Evolutionary conservation across 176 grass and related monocot species (phyloP), one percentile per base, ranked within the genome.

Genomic region (Urochloa ruziziensis): DNA sequence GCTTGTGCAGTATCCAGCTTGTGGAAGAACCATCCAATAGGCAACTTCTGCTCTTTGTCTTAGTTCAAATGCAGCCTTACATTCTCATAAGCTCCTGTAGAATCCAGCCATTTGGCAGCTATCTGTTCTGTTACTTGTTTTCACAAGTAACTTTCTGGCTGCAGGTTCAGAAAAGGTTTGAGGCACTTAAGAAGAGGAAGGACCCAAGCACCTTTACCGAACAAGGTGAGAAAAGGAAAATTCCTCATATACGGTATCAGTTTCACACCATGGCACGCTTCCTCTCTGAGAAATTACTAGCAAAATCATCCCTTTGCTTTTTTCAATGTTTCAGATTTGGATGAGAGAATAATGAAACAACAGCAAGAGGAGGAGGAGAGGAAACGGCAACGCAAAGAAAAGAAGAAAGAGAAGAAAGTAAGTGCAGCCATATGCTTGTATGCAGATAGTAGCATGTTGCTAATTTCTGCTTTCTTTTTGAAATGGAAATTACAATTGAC

Each of bases 151-250:
- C 18, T 53, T 56, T 92, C 25, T 85, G 57, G 18, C 36, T 62
- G 19, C 88, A 99, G 96, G 96, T 99, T 62, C 93, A 99, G 77
- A 90, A 92, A 88, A 84, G 96, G 89, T 99, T 99, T 44, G 96
- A 99, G 54, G 48, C 70, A 15, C 91, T 96, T 49, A 99, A 99
- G 75, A 99, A 96, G 87, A 88, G 96, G 67, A 99, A 96, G 84
- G 93, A 79, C 49, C 89, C 93, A 82, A 81, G 80, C 33, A 86
- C 80, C 58, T 99, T 99, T 70, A 94, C 79, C 49, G 96, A 99
- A 82, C 89, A 99, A 96, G 96, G 96, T 92, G 60, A 91, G 81
- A 36, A 68, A 80, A 57, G 29, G 27, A 16, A 75, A 82, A 47
- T 6, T 43, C 21, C 25, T 78, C 33, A 70, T 17, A 43, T 47